Percentiles rank a stretch among this genome's conserved stretches.
phyloP scores from a whole-genome alignment of 2,329 filamentous ascomycete genomes.

The Calycina herbarum region DNA sequence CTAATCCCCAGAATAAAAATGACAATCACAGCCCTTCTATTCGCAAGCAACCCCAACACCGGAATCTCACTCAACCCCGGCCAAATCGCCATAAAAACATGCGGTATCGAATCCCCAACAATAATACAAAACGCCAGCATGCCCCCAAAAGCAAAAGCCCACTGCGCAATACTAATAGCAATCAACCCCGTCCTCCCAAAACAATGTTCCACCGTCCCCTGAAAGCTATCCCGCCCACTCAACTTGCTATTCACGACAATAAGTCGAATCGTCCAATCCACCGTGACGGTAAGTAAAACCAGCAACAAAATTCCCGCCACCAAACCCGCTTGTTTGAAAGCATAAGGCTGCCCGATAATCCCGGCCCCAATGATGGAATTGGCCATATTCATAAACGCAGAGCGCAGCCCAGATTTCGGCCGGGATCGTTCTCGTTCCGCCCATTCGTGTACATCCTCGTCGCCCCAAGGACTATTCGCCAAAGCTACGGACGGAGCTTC shows the following conservation, averaged over 20 bases:
- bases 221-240: conserved; percentile 89
- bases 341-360: conserved; percentile 87
- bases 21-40: conserved; percentile 82
- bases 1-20: conserved; percentile 83
- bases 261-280: conserved; percentile 97
- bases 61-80: conserved; percentile 70
- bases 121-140: conserved; percentile 99
- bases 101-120: conserved; percentile 92
- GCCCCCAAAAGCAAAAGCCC: conserved; percentile 97
- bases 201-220: conserved; percentile 93
- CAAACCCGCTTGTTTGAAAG: conserved; percentile 89
- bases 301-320: conserved; percentile 77
- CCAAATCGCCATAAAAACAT: conserved; percentile 81
- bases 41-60: conserved; percentile 78
- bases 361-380: conserved; percentile 90
- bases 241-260: conserved; percentile 98
- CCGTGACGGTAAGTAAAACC: conserved; percentile 73
- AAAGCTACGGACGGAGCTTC: conserved; percentile 79
- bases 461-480: conserved; percentile 42
- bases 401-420: conserved; percentile 80
- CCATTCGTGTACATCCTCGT: conserved; percentile 47
- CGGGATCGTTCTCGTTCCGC: conserved; percentile 57
- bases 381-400: conserved; percentile 99
- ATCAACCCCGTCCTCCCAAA: conserved; percentile 86
- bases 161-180: conserved; percentile 87